phyloP scores from a whole-genome alignment of 2,329 filamentous ascomycete genomes.

The Chalara sp. region DNA sequence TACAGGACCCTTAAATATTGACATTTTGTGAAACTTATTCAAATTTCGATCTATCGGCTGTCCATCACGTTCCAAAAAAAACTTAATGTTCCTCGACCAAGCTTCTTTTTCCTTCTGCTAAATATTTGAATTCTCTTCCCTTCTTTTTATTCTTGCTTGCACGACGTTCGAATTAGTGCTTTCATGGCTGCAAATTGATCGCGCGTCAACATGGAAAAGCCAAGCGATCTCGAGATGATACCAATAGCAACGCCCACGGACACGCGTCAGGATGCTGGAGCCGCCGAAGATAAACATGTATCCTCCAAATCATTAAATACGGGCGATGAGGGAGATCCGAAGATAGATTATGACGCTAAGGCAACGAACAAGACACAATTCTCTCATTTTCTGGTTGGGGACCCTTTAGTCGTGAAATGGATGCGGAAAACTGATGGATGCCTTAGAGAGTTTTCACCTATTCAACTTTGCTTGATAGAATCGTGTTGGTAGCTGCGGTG shows the following conservation, averaged over 20 bases:
- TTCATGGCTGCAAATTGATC: too few species aligned
- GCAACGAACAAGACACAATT: not conserved
- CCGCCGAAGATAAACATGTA: not conserved
- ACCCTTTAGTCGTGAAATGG: too few species aligned
- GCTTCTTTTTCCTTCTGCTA: too few species aligned
- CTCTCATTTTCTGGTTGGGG: not conserved
- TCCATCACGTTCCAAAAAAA: too few species aligned
- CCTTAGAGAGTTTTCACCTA: conserved; percentile 24
- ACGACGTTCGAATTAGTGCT: too few species aligned
- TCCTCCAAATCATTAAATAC: not conserved
- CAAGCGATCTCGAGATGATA: not conserved
- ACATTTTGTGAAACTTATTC: too few species aligned
- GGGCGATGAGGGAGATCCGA: not conserved
- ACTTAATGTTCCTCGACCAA: too few species aligned
- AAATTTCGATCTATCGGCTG: too few species aligned
- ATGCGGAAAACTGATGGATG: too few species aligned
- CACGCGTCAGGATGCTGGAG: not conserved
- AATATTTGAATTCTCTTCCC: too few species aligned
- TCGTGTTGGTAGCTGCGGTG: conserved; percentile 15
- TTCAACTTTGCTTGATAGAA: conserved; percentile 16
- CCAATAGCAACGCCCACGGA: not conserved
- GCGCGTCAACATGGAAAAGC: not conserved
- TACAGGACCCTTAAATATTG: too few species aligned
- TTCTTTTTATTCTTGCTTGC: too few species aligned
- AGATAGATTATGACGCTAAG: not conserved